phyloP scores from a whole-genome alignment of 2,329 filamentous ascomycete species.

The Penicillium thymicola region DNA sequence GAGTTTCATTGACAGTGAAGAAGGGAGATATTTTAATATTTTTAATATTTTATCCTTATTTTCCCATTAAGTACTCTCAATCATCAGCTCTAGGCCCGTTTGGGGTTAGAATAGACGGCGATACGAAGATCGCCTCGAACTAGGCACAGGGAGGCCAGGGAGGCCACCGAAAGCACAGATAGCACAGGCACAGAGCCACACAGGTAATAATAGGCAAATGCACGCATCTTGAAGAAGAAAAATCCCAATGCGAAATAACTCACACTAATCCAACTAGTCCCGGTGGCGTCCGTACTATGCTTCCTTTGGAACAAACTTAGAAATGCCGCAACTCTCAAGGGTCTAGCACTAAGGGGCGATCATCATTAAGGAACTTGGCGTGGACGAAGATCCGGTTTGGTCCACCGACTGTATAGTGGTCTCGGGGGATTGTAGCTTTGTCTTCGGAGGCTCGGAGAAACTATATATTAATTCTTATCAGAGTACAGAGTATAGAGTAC shows the following conservation, averaged over 20 bases:
- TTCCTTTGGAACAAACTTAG: constrained; percentile 1
- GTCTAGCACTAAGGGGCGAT: constrained; percentile 7
- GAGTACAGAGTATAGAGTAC: neutral
- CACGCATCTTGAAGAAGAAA: constrained; percentile 1
- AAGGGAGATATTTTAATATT: too few relatives aligned
- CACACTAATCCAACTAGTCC: constrained; percentile 1
- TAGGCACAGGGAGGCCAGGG: neutral
- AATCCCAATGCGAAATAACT: neutral
- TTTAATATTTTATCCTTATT: neutral
- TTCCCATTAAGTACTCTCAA: neutral
- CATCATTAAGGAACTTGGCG: constrained; percentile 2
- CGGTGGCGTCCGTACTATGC: constrained; percentile 6
- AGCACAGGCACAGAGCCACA: neutral
- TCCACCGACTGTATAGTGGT: neutral
- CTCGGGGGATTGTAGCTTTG: neutral
- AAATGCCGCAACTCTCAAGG: constrained; percentile 11
- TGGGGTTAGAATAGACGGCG: neutral
- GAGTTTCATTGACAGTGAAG: neutral
- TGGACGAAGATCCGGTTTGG: constrained; percentile 8
- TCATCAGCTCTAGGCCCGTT: neutral
- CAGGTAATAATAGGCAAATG: neutral
- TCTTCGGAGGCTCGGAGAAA: neutral
- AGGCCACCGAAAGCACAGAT: neutral
- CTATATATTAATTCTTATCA: neutral
- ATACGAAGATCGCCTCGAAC: neutral